Evolutionary conservation across 2,329 filamentous ascomycete genomes (phyloP), one percentile per base, ranked within the genome.

Genomic region (Monilinia laxa): DNA sequence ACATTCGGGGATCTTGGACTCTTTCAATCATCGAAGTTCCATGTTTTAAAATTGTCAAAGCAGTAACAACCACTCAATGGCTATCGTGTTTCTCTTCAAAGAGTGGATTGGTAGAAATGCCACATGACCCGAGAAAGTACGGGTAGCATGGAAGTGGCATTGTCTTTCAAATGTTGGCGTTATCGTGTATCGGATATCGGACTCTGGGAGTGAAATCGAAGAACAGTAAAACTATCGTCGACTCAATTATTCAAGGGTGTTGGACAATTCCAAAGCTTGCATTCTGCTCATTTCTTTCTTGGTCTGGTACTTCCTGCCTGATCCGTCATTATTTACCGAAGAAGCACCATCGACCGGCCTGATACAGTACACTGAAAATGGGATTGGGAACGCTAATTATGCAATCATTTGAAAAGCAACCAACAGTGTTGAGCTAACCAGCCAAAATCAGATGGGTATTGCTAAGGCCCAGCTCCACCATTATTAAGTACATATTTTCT

Each of bases 401-500:
- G 40, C 52, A 64, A 47, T 38, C 53, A 58, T 35, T 28, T 57
- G 53, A 28, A 49, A 57, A 59, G 14, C 31, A 35, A 35, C 31
- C 31, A 35, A 35, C 31, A 35, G 31, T 35, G 31, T 35, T 35
- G 2, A 35, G 14, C 12, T n/a, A 35, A 20, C 31, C 45, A 40
- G 31, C 28, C 45, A 51, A 42, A 47, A 58, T 49, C 25, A 63
- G 40, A 60, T 58, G 56, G 68, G 57, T 67, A 67, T 71, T 66
- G 52, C 64, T 60, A 72, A 66, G 47, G 56, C 67, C 67, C 59
- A 55, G 64, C 71, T 62, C 68, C 68, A 55, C 62, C 65, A 62
- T 71, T 71, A 62, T 71, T 71, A 12, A 75, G 70, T 23, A 76
- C 73, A 69, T 75, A 76, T 71, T 71, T 72, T 62, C 73, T 69